Evolutionary conservation across 75 land plant genomes (phyloP), one percentile per base, ranked within the genome.

Genomic region (Isoetes taiwanensis): DNA sequence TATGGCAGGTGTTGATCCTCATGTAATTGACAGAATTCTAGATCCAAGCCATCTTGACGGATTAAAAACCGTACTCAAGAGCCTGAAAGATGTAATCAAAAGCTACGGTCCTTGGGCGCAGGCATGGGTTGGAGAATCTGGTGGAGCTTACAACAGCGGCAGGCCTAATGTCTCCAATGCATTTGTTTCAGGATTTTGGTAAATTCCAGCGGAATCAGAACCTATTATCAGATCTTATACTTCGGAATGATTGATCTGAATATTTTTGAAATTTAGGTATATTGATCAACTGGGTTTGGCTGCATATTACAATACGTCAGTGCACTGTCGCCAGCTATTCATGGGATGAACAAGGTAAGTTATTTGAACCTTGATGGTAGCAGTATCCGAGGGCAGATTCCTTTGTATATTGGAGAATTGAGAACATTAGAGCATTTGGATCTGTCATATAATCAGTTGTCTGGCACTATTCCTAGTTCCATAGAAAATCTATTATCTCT

Each of bases 131-230:
- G 91, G 96, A 52, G 96, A 89, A 65, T 58, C 96, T 12, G 96
- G 96, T 53, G 96, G 96, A 24, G 91, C 91, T 27, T 85, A 82
- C 58, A 89, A 89, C 70, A 89, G 96, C 52, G 96, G 96, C 30
- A 80, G 60, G 38, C 64, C 77, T 56, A 76, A 50, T 55, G 86
- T 85, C 29, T 74, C 79, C 0, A 78, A 89, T 75, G 74, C 85
- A 43, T 89, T 85, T 59, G 83, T 82, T 8, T 82, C 62, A 65
- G 82, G 86, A 28, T 85, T 89, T 64, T 89, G 96, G 96, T 89
- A 66, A n/a, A n/a, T n/a, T n/a, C n/a, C n/a, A n/a, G n/a, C n/a
- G n/a, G n/a, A n/a, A n/a, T n/a, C n/a, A n/a, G n/a, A n/a, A n/a
- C n/a, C n/a, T n/a, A n/a, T n/a, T n/a, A n/a, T n/a, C n/a, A n/a